A percentile compares a stretch with the other conserved stretches of the same genome.
Conservation (phyloP, 768 basidiomycete genomes). For the Sporobolomyces phaffii region DNA sequence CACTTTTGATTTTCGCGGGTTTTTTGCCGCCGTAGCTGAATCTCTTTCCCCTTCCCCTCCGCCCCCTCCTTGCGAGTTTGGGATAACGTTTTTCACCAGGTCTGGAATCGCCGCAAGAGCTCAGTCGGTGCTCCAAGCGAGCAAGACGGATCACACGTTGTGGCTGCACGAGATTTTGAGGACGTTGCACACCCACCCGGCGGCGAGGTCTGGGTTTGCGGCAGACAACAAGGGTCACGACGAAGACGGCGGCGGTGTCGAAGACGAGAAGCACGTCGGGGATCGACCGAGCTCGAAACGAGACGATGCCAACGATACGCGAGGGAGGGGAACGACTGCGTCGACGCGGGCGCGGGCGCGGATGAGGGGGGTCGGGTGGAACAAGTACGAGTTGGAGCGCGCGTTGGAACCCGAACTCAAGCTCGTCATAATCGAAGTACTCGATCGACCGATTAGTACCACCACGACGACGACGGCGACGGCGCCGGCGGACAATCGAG, state of each 20-base stretch:
- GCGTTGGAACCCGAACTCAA: neutral
- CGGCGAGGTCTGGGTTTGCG: too few relatives aligned
- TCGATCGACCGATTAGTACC: neutral
- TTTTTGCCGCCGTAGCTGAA: too few relatives aligned
- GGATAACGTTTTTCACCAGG: neutral
- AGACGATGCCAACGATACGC: neutral
- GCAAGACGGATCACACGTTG: constrained; percentile 9
- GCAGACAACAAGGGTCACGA: too few relatives aligned
- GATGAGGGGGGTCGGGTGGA: neutral
- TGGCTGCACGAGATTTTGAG: constrained; percentile 29
- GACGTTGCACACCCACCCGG: neutral
- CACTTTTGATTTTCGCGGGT: too few relatives aligned
- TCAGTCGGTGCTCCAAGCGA: neutral
- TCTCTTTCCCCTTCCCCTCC: too few relatives aligned
- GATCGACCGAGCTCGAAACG: too few relatives aligned
- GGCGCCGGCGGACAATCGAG: neutral
- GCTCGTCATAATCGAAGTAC: neutral
- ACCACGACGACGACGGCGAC: neutral
- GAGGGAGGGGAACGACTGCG: neutral
- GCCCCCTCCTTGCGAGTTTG: neutral
- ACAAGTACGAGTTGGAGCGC: neutral
- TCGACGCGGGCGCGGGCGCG: neutral
- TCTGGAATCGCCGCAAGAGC: constrained; percentile 4
- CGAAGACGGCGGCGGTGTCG: too few relatives aligned
- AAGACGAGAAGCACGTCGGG: too few relatives aligned